Base-by-base conservation (phyloP, 257 asterid genomes). In the Handroanthus guayacan region DNA sequence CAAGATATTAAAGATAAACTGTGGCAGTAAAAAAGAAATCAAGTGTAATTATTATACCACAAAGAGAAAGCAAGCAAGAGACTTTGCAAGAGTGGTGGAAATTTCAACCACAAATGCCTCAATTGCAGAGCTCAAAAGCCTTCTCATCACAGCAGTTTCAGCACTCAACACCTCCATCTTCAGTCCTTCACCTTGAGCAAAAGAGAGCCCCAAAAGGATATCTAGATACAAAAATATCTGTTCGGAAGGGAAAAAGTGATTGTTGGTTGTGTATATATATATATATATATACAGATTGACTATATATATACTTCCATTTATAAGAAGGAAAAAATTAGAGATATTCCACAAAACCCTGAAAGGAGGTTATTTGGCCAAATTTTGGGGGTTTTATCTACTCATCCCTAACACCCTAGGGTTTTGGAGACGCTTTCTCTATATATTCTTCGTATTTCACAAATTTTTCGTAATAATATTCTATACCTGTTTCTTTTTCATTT, bases 121-220 rank as follows among this genome's bases (percentile, higher is more conserved):
- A 69, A 82, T 60, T 56, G 80, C 78, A 37, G 67, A 71, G 82
- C 62, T 50, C 3, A 37, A 70, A 43, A 73, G 45, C 70, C 55
- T 56, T 72, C 70, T 74, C 63, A 16, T 20, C 70, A 39, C 62
- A 61, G 78, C 79, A 77, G 55, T 63, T 36, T 70, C 77, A 80
- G 74, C 0, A 17, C 50, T n/a, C 65, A 69, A 69, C 69, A 76
- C 83, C 80, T 78, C 86, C 83, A 82, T 82, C 84, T 80, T 71
- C 60, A 69, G 54, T 43, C 9, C 45, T 34, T 43, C 69, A 57
- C 47, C 74, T 67, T 36, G 51, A 36, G 62, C 70, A 63, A 65
- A 60, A 77, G 62, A 50, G 72, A 73, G 39, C 74, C 79, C 80
- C 74, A 39, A 55, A 67, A 55, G 12, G 48, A 61, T 43, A 17